phyloP scores from a whole-genome alignment of 2,329 filamentous ascomycete genomes.

The Zasmidium citrigriseum region DNA sequence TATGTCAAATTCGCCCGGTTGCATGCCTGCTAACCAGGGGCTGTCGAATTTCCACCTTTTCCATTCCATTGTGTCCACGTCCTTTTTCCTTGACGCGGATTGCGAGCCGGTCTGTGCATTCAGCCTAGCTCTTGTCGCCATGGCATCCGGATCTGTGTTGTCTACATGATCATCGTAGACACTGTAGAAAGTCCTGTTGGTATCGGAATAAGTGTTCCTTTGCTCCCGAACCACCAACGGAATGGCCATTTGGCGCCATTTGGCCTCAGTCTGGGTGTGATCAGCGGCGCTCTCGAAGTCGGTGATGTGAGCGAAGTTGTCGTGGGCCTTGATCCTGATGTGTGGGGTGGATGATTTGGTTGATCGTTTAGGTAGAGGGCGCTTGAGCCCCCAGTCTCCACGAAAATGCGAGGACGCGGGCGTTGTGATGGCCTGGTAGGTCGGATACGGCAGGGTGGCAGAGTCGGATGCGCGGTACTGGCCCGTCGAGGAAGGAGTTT shows the following conservation, averaged over 20 bases:
- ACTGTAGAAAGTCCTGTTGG: slow-evolving; percentile 24
- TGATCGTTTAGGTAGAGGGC: slow-evolving; percentile 74
- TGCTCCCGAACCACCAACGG: slow-evolving; percentile 59
- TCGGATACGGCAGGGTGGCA: slow-evolving; percentile 77
- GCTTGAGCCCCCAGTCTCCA: slow-evolving; percentile 93
- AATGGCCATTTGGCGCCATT: slow-evolving; percentile 81
- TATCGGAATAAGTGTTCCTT: slow-evolving; percentile 21
- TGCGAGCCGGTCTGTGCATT: not conserved
- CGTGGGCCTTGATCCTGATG: slow-evolving; percentile 71
- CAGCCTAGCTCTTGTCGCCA: not conserved
- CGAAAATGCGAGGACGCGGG: slow-evolving; percentile 69
- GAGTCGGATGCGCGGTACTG: slow-evolving; percentile 61
- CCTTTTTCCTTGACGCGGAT: too few relatives aligned
- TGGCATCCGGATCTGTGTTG: slow-evolving; percentile 40
- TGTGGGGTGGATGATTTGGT: slow-evolving; percentile 71
- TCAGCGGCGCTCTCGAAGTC: slow-evolving; percentile 87
- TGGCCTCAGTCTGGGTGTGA: slow-evolving; percentile 76
- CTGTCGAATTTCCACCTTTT: slow-evolving; percentile 60
- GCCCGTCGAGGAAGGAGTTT: slow-evolving; percentile 49
- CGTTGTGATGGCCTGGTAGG: slow-evolving; percentile 78
- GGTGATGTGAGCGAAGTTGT: slow-evolving; percentile 77
- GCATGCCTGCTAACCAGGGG: slow-evolving; percentile 60
- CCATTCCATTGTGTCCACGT: slow-evolving; percentile 14
- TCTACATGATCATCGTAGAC: slow-evolving; percentile 47
- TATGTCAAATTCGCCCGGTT: slow-evolving; percentile 55